A percentile compares a stretch with the other conserved stretches of the same genome.
These are phyloP conservation scores for Ophiostoma perfectum DNA, from an alignment of 2,329 filamentous ascomycete species.

Conservation along the genomic window DNA sequence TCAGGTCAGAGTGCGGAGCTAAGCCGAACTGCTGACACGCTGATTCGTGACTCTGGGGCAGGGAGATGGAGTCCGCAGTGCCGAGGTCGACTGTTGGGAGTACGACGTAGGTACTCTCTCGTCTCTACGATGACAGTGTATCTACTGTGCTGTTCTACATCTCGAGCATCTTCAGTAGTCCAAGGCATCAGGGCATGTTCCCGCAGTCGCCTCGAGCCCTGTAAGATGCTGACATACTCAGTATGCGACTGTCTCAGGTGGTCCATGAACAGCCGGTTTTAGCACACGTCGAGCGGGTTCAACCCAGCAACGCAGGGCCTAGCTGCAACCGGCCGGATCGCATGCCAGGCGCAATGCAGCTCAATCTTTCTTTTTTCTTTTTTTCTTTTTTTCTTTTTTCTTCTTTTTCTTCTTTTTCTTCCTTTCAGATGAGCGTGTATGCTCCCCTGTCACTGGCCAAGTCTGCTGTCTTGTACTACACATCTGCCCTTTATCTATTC, in stretches of 20 bases:
- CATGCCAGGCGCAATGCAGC: not conserved
- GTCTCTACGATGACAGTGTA: not conserved
- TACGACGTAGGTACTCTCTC: not conserved
- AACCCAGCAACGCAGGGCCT: slow-evolving; percentile 1
- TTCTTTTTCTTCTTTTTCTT: too few relatives aligned
- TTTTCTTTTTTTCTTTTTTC: not conserved
- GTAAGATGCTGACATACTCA: too few relatives aligned
- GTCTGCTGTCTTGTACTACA: too few relatives aligned
- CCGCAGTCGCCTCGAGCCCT: too few relatives aligned
- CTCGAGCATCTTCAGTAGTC: not conserved
- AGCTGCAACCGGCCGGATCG: not conserved
- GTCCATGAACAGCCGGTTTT: not conserved
- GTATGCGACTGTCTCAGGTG: not conserved
- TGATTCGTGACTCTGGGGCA: slow-evolving; percentile 36
- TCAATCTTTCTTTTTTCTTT: not conserved
- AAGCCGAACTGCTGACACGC: slow-evolving; percentile 38
- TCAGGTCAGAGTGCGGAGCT: slow-evolving; percentile 22
- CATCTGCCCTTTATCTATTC: too few relatives aligned
- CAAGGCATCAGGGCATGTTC: too few relatives aligned
- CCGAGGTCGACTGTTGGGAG: slow-evolving; percentile 35
- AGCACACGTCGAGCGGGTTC: not conserved
- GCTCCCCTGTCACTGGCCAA: too few relatives aligned
- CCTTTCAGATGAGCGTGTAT: too few relatives aligned
- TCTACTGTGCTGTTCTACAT: not conserved
- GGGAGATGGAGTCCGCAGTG: slow-evolving; percentile 24